A percentile compares a stretch with the other conserved stretches of the same genome.
These are phyloP conservation scores for Guillardia theta DNA, from an alignment of 78 protist genomes.

Conservation along the genomic window DNA sequence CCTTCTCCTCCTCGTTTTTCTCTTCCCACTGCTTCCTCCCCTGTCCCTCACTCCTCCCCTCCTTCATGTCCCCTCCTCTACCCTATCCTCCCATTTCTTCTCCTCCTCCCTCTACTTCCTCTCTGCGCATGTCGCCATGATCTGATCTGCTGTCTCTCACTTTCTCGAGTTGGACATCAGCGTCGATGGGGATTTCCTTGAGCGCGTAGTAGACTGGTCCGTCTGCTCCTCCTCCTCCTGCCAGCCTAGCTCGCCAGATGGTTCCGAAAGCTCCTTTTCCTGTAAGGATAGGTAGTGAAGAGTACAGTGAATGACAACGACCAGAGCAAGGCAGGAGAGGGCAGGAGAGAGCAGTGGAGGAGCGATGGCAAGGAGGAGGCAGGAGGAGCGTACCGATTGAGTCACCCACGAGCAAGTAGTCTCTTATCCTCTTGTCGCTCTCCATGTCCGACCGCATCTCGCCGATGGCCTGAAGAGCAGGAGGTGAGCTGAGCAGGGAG, in stretches of 20 bases:
- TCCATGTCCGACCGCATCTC: neutral
- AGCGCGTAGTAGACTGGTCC: neutral
- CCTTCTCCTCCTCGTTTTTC: too few relatives aligned
- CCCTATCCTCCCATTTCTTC: too few relatives aligned
- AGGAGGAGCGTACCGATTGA: constrained; percentile 22
- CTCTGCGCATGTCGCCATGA: too few relatives aligned
- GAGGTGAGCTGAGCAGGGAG: neutral
- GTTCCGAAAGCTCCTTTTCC: neutral
- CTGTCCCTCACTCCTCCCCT: too few relatives aligned
- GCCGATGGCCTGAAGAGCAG: neutral
- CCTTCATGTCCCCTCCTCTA: too few relatives aligned
- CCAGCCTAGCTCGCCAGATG: neutral
- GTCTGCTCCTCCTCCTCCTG: neutral
- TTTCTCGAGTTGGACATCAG: too few relatives aligned
- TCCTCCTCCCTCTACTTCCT: too few relatives aligned
- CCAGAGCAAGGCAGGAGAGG: neutral
- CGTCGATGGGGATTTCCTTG: too few relatives aligned
- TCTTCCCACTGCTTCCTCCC: too few relatives aligned
- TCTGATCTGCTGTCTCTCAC: too few relatives aligned
- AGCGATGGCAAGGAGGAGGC: constrained; percentile 27
- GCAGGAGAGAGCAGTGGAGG: neutral
- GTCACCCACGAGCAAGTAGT: neutral
- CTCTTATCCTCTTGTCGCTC: neutral
- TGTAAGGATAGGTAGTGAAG: neutral
- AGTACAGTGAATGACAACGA: neutral